These are phyloP conservation scores for Saccharomycopsis sp. DNA, from an alignment of 805 yeast genomes.

Conservation along the genomic window DNA sequence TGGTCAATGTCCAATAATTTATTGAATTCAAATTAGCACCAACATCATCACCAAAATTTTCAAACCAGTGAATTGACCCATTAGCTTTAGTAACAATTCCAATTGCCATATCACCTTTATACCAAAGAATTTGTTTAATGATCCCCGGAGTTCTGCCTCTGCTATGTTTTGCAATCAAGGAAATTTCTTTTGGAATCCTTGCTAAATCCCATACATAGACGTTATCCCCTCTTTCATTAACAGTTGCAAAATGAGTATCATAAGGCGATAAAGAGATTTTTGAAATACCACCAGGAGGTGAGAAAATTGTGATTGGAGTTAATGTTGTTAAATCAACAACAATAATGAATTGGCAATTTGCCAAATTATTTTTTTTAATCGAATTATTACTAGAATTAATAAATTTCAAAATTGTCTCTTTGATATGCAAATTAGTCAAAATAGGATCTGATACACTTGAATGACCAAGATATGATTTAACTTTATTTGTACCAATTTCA, in stretches of 20 bases:
- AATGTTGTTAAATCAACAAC: slow-evolving; percentile 37
- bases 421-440: slow-evolving; percentile 2
- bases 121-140: slow-evolving; percentile 45
- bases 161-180: slow-evolving; percentile 44
- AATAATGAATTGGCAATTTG: slow-evolving; percentile 27
- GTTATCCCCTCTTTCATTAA: slow-evolving; percentile 48
- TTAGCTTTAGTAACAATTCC: slow-evolving; percentile 41
- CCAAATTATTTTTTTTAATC: slow-evolving; percentile 4
- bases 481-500: slow-evolving; percentile 33
- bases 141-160: slow-evolving; percentile 56
- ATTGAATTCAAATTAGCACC: slow-evolving; percentile 8
- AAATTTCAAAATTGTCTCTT: slow-evolving; percentile 1
- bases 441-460: not conserved
- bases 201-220: slow-evolving; percentile 56
- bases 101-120: slow-evolving; percentile 31
- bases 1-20: slow-evolving; percentile 38
- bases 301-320: slow-evolving; percentile 32
- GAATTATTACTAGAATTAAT: slow-evolving; percentile 8
- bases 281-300: slow-evolving; percentile 55
- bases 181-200: slow-evolving; percentile 37
- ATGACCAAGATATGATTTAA: slow-evolving; percentile 26
- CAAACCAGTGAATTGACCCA: slow-evolving; percentile 58
- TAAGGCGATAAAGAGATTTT: slow-evolving; percentile 49
- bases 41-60: slow-evolving; percentile 6
- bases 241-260: slow-evolving; percentile 45